Conservation (phyloP, 306 rosid species). For the Dicorynia guianensis region DNA sequence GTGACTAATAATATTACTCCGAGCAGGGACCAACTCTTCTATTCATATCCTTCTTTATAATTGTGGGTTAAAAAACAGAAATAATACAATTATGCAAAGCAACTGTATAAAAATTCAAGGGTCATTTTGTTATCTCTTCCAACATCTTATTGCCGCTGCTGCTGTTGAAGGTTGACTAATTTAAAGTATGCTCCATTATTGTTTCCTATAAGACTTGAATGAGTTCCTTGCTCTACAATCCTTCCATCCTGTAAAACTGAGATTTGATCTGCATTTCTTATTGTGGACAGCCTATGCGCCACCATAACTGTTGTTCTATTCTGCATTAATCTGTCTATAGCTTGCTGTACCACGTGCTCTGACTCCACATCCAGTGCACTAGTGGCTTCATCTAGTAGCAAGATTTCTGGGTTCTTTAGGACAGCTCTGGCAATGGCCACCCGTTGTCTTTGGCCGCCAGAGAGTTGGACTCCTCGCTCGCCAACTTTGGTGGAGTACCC, state of each 20-base stretch:
- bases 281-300: slow-evolving; percentile 93
- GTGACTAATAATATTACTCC: slow-evolving; percentile 11
- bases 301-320: slow-evolving; percentile 88
- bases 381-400: slow-evolving; percentile 89
- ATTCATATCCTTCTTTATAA: slow-evolving; percentile 40
- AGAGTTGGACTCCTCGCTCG: slow-evolving; percentile 91
- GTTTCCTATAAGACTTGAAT: slow-evolving; percentile 75
- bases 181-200: slow-evolving; percentile 80
- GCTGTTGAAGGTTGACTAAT: slow-evolving; percentile 90
- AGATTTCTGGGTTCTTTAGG: slow-evolving; percentile 81
- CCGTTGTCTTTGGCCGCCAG: slow-evolving; percentile 92
- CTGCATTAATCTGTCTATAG: slow-evolving; percentile 83
- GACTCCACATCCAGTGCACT: slow-evolving; percentile 93
- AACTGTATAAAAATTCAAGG: slow-evolving; percentile 44
- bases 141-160: slow-evolving; percentile 48
- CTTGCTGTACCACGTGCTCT: slow-evolving; percentile 85
- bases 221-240: slow-evolving; percentile 93
- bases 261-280: slow-evolving; percentile 86
- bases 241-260: slow-evolving; percentile 89
- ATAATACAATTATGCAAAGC: slow-evolving; percentile 32
- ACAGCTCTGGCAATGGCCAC: slow-evolving; percentile 94
- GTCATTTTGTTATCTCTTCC: slow-evolving; percentile 40
- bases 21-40: slow-evolving; percentile 35
- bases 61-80: slow-evolving; percentile 2
- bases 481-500: slow-evolving; percentile 97